phyloP scores from a whole-genome alignment of 2,329 filamentous ascomycete species.

The Colletotrichum sp. region DNA sequence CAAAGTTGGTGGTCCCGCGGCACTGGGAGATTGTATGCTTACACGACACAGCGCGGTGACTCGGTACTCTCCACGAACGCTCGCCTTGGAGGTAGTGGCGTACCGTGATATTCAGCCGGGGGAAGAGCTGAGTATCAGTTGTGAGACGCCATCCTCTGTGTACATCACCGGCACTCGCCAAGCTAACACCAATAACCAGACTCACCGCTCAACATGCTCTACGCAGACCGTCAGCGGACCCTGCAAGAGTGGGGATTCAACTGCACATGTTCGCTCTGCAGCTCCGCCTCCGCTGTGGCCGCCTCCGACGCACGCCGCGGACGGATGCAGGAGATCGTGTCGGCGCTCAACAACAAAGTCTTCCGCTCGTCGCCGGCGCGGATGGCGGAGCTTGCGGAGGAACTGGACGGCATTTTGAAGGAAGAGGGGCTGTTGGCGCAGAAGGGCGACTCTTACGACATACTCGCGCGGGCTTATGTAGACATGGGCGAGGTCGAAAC shows the following conservation, averaged over 20 bases:
- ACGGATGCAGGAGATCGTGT: constrained; percentile 26
- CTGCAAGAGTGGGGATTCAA: constrained; percentile 31
- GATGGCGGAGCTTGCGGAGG: constrained; percentile 20
- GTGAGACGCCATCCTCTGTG: constrained; percentile 21
- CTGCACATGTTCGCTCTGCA: constrained; percentile 31
- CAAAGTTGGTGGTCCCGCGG: constrained; percentile 30
- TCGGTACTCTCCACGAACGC: constrained; percentile 32
- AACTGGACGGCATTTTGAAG: constrained; percentile 23
- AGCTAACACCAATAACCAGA: constrained; percentile 23
- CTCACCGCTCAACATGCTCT: constrained; percentile 29
- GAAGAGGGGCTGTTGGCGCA: constrained; percentile 28
- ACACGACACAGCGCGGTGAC: constrained; percentile 31
- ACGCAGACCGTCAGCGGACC: constrained; percentile 25
- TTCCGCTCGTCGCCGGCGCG: background rate
- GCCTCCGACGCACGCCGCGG: constrained; percentile 26
- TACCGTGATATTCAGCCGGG: constrained; percentile 36
- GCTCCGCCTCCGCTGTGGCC: constrained; percentile 14
- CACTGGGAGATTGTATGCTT: background rate
- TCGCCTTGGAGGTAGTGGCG: constrained; percentile 36
- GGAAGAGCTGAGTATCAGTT: constrained; percentile 42
- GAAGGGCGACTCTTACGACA: constrained; percentile 27
- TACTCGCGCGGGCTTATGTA: constrained; percentile 24
- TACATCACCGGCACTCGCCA: background rate
- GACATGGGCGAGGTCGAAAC: constrained; percentile 23
- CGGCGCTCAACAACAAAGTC: constrained; percentile 14